Evolutionary conservation across 805 yeast genomes (phyloP), one percentile per base, ranked within the genome.

Genomic region (Starmerella stigmatis): DNA sequence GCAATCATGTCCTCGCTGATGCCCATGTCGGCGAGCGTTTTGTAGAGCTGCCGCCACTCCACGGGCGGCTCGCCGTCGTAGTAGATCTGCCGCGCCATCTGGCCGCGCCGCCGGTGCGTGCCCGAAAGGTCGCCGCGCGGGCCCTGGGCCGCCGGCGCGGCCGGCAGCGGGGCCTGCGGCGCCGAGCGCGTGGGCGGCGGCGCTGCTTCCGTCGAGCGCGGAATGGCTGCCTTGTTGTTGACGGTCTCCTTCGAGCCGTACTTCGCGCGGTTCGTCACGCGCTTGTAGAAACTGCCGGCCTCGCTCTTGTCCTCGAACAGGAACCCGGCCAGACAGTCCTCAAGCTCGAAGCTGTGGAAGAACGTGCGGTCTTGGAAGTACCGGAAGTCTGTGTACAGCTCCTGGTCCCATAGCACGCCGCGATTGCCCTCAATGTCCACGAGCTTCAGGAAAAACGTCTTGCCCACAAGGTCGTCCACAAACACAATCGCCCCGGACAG

Each of bases 361-460:
- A 85, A 92, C 31, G 94, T 78, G 26, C 98, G 74, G 63, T 92
- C 98, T 63, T 92, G 97, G 59, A 83, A 76, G 64, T 92, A 92
- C 55, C 80, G 79, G 62, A 92, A 86, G 57, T 84, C 81, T 11
- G 85, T 79, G 57, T 84, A 89, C 40, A 92, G 64, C 63, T 92
- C 98, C 63, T 92, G 98, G 63, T 92, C 98, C 98, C 98, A 92
- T 0, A 92, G 53, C 0, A 92, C 94, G 28, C 97, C 97, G 33
- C 81, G 69, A 50, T 77, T 74, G 6, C 94, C 94, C 30, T 60
- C 56, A 26, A 89, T 77, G 58, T 92, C 98, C 6, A 92, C 94
- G 43, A 92, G 61, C 61, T 92, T 92, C 37, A 92, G 70, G 62
- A 86, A 92, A 58, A 84, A 86, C 0, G 96, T 86, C 62, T 89